Evolutionary conservation across 1,139 yeast species (phyloP).

Genomic region (Casaregolazyma suthepensis): DNA sequence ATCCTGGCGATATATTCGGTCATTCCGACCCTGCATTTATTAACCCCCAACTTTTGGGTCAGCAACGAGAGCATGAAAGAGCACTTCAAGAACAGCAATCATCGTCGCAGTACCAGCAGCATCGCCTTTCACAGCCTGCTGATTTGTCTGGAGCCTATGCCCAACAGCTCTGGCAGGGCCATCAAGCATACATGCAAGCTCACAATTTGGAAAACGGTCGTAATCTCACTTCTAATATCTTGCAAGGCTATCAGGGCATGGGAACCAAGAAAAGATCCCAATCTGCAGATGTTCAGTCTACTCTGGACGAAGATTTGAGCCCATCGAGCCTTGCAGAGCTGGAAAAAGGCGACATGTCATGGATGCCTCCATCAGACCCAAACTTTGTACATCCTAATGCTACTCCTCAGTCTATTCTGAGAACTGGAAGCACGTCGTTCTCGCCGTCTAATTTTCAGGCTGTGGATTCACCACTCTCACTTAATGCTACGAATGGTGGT

Average conservation of each 20-base stretch:
- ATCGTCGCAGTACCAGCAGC: slow-evolving; percentile 11
- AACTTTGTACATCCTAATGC: slow-evolving; percentile 2
- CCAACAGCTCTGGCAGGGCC: slow-evolving; percentile 10
- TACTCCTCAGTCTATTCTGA: slow-evolving; percentile 18
- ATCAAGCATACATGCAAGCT: slow-evolving; percentile 6
- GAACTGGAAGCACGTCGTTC: slow-evolving; percentile 12
- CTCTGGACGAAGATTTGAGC: slow-evolving; percentile 17
- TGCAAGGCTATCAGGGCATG: background rate
- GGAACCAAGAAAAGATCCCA: background rate
- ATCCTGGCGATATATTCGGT: slow-evolving; percentile 23
- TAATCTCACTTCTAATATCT: slow-evolving; percentile 5
- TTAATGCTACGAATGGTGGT: slow-evolving; percentile 4
- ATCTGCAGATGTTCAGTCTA: slow-evolving; percentile 5
- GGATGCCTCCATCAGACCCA: slow-evolving; percentile 20
- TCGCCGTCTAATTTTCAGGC: slow-evolving; percentile 13
- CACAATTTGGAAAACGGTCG: slow-evolving; percentile 3
- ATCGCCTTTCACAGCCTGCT: background rate
- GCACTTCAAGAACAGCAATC: slow-evolving; percentile 6
- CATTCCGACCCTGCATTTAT: slow-evolving; percentile 28
- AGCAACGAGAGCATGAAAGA: slow-evolving; percentile 13
- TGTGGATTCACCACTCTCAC: slow-evolving; percentile 17
- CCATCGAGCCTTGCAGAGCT: slow-evolving; percentile 15
- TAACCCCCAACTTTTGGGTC: slow-evolving; percentile 30
- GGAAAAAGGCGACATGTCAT: slow-evolving; percentile 18
- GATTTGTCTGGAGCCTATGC: background rate